A percentile compares a stretch with the other conserved stretches of the same genome.
These are phyloP conservation scores for Hibiscus tridactylites DNA, from an alignment of 345 rosid species.

Conservation along the genomic window DNA sequence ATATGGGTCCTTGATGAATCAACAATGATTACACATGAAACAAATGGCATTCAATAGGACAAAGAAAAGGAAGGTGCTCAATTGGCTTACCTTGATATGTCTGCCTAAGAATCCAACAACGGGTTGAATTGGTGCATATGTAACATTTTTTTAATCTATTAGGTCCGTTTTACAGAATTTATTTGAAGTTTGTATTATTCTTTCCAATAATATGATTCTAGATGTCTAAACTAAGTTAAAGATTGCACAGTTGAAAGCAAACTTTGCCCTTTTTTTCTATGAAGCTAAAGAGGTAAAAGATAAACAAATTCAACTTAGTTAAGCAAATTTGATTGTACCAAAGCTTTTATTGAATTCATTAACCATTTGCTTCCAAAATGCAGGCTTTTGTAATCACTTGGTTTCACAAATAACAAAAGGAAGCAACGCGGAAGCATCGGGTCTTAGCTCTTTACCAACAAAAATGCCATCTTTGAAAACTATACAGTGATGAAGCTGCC, in stretches of 20 bases:
- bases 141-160: too few species aligned
- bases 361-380: neutral
- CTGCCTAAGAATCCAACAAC: neutral
- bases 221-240: too few species aligned
- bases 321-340: neutral
- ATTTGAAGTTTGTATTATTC: too few species aligned
- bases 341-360: neutral
- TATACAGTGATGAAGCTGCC: neutral
- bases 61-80: neutral
- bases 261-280: neutral
- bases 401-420: neutral
- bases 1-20: neutral
- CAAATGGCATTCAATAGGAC: neutral
- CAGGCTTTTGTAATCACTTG: neutral
- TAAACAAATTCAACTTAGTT: neutral
- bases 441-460: neutral
- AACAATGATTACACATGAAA: neutral
- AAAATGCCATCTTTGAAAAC: neutral
- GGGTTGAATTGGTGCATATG: neutral
- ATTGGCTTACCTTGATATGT: neutral
- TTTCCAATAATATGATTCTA: too few species aligned
- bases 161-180: too few species aligned
- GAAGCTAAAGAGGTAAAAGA: neutral
- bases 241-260: neutral
- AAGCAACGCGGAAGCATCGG: conserved; percentile 18